Evolutionary conservation across 164 flowering plant genomes (phyloP), one percentile per base, ranked within the genome.

Genomic region (Pachysandra terminalis): DNA sequence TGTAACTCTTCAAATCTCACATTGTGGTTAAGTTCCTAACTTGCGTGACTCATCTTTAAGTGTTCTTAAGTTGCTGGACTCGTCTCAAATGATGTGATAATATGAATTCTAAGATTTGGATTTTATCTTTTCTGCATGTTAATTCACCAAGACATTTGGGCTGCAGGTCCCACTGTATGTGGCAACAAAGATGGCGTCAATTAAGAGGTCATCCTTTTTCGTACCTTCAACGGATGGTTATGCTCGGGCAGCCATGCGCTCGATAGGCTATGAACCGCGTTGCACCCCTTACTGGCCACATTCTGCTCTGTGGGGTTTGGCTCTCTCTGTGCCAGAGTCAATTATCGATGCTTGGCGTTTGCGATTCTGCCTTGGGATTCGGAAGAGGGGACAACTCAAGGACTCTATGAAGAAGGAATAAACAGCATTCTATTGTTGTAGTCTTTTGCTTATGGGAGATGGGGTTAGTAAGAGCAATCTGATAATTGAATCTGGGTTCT

Each of bases 211-310:
- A 19, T 88, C 94, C 59, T 85, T 88, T 77, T 80, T 86, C 19
- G 94, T 88, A 22, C 91, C 94, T 22, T 88, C 94, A 37, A 65
- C 85, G 5, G 86, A 81, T 35, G 85, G 81, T 5, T 88, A 88
- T 71, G 94, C 91, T 23, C 78, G 80, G 65, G 88, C 91, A 41
- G 91, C 72, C 27, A n/a, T 88, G 68, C 85, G 85, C 27, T 76
- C 80, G 69, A 74, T 88, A 40, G 94, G 94, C 56, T 85, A 88
- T 63, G 94, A 86, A 69, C 88, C 91, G 0, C 87, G 89, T 15
- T 86, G 89, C 85, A 88, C 91, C 0, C 94, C 94, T 9, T 86
- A 88, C 81, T 88, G 94, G 94, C 94, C 89, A 1, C 94, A 88
- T 63, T 65, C 88, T 51, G 55, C 84, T 56, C 63, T 88, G 21